These are phyloP conservation scores for Thuidium tamariscinum DNA, from an alignment of 225 moss, liverwort and hornwort species.

Conservation along the genomic window DNA sequence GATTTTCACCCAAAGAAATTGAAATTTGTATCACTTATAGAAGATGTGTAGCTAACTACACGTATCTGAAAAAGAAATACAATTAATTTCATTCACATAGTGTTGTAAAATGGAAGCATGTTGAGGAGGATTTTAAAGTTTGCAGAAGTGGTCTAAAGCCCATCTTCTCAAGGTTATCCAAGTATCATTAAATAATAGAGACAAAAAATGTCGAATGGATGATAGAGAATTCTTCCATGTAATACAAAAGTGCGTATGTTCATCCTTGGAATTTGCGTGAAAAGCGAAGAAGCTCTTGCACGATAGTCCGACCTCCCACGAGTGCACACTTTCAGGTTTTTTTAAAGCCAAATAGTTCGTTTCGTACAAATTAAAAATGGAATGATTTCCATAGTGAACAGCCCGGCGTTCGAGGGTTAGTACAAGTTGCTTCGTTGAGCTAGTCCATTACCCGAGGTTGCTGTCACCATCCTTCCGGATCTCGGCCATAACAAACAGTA, in stretches of 20 bases:
- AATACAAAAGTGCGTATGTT: neutral
- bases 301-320: neutral
- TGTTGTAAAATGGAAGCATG: neutral
- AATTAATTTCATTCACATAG: rapidly evolving
- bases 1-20: neutral
- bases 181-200: too few species aligned
- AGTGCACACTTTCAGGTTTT: too few species aligned
- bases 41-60: too few species aligned
- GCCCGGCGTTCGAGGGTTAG: too few species aligned
- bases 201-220: rapidly evolving
- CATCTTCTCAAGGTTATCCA: rapidly evolving
- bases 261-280: neutral
- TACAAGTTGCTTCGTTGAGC: too few species aligned
- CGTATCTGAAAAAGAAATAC: too few species aligned
- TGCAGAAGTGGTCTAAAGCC: neutral
- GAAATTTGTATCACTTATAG: neutral
- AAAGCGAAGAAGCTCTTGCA: neutral
- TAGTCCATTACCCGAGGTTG: neutral
- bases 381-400: too few species aligned
- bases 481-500: neutral
- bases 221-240: neutral
- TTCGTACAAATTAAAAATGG: too few species aligned
- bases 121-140: too few species aligned
- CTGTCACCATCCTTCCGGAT: neutral
- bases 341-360: neutral